Conservation (phyloP, 1,139 yeast genomes). For the Taiozyma sp. region DNA sequence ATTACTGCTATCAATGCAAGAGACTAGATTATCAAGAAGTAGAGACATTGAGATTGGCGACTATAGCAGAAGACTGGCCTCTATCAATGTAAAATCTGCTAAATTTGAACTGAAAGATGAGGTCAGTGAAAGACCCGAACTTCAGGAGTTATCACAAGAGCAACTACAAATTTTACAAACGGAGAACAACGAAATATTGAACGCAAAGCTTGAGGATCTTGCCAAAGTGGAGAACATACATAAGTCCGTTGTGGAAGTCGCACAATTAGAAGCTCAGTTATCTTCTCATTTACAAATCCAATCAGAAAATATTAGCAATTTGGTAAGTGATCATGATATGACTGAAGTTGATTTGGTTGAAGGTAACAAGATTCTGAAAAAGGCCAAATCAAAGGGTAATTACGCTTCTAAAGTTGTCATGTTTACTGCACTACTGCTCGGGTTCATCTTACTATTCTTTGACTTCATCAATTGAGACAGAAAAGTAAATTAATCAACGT, state of each 20-base stretch:
- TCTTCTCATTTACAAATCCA: slow-evolving; percentile 74
- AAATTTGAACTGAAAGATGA: slow-evolving; percentile 26
- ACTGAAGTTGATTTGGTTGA: slow-evolving; percentile 62
- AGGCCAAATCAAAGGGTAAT: slow-evolving; percentile 69
- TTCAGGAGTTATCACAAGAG: slow-evolving; percentile 40
- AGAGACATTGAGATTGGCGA: slow-evolving; percentile 19
- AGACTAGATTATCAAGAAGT: slow-evolving; percentile 39
- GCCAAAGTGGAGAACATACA: slow-evolving; percentile 70
- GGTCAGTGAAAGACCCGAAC: slow-evolving; percentile 6
- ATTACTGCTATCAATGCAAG: slow-evolving; percentile 38
- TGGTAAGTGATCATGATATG: slow-evolving; percentile 68
- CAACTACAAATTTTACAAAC: slow-evolving; percentile 65
- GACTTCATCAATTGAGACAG: slow-evolving; percentile 41
- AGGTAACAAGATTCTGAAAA: slow-evolving; percentile 71
- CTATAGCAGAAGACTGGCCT: slow-evolving; percentile 7
- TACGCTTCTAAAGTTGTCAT: slow-evolving; percentile 66
- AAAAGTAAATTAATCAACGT: neutral
- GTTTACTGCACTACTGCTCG: slow-evolving; percentile 55
- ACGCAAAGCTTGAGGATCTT: slow-evolving; percentile 60
- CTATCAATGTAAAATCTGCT: slow-evolving; percentile 10
- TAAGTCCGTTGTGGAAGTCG: slow-evolving; percentile 72
- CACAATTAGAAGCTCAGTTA: slow-evolving; percentile 73
- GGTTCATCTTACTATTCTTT: slow-evolving; percentile 55
- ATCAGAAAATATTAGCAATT: slow-evolving; percentile 62
- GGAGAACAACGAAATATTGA: slow-evolving; percentile 69